Conservation (phyloP, 371 early-diverging fungal genomes). For the Haplosporangium sp. region DNA sequence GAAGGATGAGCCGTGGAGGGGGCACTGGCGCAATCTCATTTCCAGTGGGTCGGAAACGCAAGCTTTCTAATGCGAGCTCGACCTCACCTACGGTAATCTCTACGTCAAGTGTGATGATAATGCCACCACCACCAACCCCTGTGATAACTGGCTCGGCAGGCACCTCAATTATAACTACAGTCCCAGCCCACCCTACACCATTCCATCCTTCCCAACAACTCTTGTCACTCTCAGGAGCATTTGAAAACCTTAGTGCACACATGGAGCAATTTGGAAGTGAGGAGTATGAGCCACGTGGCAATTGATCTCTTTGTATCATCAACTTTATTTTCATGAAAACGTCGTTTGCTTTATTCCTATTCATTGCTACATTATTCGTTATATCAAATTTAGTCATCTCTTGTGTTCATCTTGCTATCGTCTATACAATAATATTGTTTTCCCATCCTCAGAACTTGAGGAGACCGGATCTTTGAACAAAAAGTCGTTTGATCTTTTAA, state of each 20-base stretch:
- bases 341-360: not conserved
- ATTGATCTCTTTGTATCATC: not conserved
- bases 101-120: not conserved
- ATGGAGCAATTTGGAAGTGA: conserved; percentile 12
- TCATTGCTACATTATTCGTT: not conserved
- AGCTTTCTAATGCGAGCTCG: conserved; percentile 6
- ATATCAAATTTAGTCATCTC: not conserved
- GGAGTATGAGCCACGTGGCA: not conserved
- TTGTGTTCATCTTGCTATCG: not conserved
- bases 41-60: conserved; percentile 4
- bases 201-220: conserved; percentile 4
- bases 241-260: conserved; percentile 1
- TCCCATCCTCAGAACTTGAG: not conserved
- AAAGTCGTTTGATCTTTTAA: too few species aligned
- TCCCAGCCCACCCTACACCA: not conserved
- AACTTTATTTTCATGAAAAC: not conserved
- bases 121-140: not conserved
- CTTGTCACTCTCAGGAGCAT: not conserved
- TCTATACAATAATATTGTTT: not conserved
- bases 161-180: not conserved
- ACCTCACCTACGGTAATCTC: not conserved
- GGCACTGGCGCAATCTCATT: not conserved
- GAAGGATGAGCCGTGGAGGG: conserved; percentile 3
- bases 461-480: not conserved
- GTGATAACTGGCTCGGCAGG: not conserved